Base-by-base conservation (phyloP, 1,284 basidiomycete species). In the Cryptococcus sp. region DNA sequence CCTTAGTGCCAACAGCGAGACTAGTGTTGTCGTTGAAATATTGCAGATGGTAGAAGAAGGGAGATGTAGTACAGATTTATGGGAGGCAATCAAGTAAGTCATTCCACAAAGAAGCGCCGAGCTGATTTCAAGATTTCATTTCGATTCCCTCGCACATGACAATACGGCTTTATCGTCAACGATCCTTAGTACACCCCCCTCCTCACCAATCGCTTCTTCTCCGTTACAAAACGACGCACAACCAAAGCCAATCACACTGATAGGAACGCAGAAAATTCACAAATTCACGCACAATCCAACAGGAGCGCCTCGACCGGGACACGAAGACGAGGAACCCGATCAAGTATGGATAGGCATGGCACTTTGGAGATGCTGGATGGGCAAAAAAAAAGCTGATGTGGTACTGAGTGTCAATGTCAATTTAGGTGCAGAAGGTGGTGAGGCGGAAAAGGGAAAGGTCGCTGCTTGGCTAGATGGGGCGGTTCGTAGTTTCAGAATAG, bases 101-200 rank as follows among this genome's bases (percentile, higher is more conserved):
- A 21, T 41, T 49, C 18, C 45, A 7, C n/a, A 16, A 9, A 41
- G 11, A 22, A 28, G n/a, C 34, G 34, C 28, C 14, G 19, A 22
- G 37, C 7, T 25, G 22, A 21, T 39, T 16, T 28, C 28, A 65
- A 89, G 94, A 73, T 93, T 86, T 69, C 94, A 98, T 76, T 98
- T 97, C 62, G 81, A 84, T 55, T 87, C 91, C 0, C 75, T 98
- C 39, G 94, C 92, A 11, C 85, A 97, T 67, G 94, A 98, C 77
- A 98, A 97, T 69, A 79, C 82, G 24, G 89, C 94, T 1, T 66
- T 75, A 43, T 77, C 78, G 11, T 73, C 79, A 11, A 67, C 72
- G 9, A 78, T 88, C 18, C 49, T 69, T 66, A 52, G 55, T 45
- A 50, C 66, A 24, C 39, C 55, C 48, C 69, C 66, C 21, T 47